Evolutionary conservation across 352 stramenopile species (phyloP), one percentile per base, ranked within the genome.

Genomic region (Globisporangium takayamanum): DNA sequence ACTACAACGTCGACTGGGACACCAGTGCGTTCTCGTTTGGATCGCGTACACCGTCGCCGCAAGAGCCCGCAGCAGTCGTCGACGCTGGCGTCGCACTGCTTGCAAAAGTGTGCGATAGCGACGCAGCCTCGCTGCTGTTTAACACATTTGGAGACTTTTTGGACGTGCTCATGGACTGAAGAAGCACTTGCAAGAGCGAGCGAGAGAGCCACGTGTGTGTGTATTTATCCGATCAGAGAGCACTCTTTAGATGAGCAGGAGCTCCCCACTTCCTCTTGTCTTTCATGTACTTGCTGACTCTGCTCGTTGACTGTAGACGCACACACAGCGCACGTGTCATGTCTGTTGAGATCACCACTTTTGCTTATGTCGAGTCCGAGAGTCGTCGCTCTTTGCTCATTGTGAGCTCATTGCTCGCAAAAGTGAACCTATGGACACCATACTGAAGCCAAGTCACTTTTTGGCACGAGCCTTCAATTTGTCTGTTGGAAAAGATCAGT

Each of bases 101-200:
- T 41, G 66, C 70, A 16, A 68, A 67, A 48, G 67, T 87, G 14
- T 85, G 77, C 41, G 76, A 88, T 48, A 89, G 75, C 42, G 57
- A 88, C 41, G 74, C 87, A 53, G 69, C 78, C 16, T 63, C 74
- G 45, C 78, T 75, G 46, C 64, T 91, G 26, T 80, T 91, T 46
- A 88, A 88, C 62, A 74, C 76, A 3, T 84, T 91, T 39, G 78
- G 76, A 26, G 70, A 89, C 60, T 85, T 91, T 49, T 47, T 91
- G 25, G 80, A 91, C 36, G 71, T 85, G 18, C 61, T 90, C 18
- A 68, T 88, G 33, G 69, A 57, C 57, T 62, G 14, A 86, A 20
- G 15, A 20, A 18, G 48, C 15, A 12, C 8, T 5, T 16, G 18
- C 36, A 5, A 18, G 33, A 36, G 20, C 20, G 50, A 18, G 37